phyloP scores from a whole-genome alignment of 2,329 filamentous ascomycete species.

The Fusarium siculi region DNA sequence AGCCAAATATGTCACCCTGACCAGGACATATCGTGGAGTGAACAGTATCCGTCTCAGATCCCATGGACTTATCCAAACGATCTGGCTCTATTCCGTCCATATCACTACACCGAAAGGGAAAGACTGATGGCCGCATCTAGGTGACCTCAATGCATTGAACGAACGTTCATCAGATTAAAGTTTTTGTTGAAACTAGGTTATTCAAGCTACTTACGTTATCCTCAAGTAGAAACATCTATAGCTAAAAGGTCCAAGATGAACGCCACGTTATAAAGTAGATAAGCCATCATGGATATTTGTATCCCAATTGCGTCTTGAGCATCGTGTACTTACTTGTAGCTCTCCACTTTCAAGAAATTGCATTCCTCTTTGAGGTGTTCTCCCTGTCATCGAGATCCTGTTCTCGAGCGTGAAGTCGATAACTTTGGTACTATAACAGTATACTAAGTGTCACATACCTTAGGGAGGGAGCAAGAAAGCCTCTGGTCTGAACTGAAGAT shows the following conservation, averaged over 20 bases:
- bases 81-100: background rate
- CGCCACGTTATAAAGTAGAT: background rate
- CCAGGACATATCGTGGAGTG: background rate
- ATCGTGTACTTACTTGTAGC: background rate
- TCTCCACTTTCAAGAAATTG: background rate
- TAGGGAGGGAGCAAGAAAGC: background rate
- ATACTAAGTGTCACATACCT: background rate
- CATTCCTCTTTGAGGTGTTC: background rate
- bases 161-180: background rate
- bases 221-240: background rate
- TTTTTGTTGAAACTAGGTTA: background rate
- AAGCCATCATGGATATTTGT: background rate
- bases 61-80: background rate
- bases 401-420: background rate
- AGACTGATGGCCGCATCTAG: background rate
- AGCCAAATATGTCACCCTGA: background rate
- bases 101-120: background rate
- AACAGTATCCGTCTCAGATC: background rate
- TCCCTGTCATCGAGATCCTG: background rate
- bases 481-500: background rate
- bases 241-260: background rate
- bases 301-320: background rate
- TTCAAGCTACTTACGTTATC: background rate
- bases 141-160: background rate
- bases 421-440: background rate